These are phyloP conservation scores for Pseudogymnoascus sp. DNA, from an alignment of 2,329 filamentous ascomycete genomes.

Conservation along the genomic window DNA sequence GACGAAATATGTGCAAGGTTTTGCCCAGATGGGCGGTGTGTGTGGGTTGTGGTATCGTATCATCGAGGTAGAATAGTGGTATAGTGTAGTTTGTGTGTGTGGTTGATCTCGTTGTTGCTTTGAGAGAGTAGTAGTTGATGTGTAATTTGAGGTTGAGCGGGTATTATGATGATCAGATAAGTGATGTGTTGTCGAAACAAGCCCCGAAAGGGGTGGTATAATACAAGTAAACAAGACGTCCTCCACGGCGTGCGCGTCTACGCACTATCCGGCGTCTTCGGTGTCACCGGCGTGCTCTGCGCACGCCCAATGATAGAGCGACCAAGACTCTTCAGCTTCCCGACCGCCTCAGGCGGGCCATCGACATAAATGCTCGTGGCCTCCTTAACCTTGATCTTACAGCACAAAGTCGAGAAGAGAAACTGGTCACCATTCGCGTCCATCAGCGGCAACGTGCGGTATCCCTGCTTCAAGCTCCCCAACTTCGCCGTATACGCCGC, in stretches of 20 bases:
- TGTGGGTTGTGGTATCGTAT: background rate
- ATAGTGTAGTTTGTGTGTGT: background rate
- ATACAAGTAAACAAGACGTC: slow-evolving; percentile 4
- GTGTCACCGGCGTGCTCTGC: background rate
- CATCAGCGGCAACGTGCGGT: slow-evolving; percentile 83
- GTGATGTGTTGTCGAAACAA: background rate
- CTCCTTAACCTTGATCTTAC: slow-evolving; percentile 66
- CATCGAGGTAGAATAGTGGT: background rate
- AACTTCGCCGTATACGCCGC: slow-evolving; percentile 93
- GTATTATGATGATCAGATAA: slow-evolving; percentile 5
- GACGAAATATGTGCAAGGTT: background rate
- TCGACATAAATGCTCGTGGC: slow-evolving; percentile 53
- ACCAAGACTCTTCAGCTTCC: slow-evolving; percentile 51
- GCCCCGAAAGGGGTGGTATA: background rate
- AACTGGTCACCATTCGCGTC: slow-evolving; percentile 88
- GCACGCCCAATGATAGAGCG: slow-evolving; percentile 52
- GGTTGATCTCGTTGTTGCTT: slow-evolving; percentile 2
- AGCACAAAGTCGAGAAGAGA: slow-evolving; percentile 90
- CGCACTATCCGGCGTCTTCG: background rate
- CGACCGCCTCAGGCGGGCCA: slow-evolving; percentile 41
- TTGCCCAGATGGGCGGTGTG: background rate
- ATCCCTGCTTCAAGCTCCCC: slow-evolving; percentile 81
- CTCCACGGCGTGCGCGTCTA: background rate
- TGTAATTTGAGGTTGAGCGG: background rate
- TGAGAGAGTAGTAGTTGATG: background rate